Evolutionary conservation across 2,329 filamentous ascomycete genomes (phyloP).

Genomic region (Trichoderma cornu-damae): DNA sequence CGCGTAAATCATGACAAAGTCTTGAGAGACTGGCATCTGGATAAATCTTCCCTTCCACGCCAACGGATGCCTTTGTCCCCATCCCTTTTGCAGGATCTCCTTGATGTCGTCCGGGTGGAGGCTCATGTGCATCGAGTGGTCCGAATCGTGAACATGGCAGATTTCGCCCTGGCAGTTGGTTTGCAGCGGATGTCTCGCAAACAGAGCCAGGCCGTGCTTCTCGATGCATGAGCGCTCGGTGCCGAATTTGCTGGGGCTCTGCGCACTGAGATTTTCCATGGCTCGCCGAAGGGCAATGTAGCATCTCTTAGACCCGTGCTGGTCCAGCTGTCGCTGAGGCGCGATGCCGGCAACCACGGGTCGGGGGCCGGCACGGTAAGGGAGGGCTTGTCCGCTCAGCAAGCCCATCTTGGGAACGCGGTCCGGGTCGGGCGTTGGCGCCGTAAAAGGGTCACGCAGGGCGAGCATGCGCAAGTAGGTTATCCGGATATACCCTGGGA

Average conservation of each 20-base stretch:
- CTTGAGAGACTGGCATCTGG: conserved; percentile 62
- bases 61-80: conserved; percentile 68
- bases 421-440: conserved; percentile 48
- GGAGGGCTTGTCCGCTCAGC: conserved; percentile 49
- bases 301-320: conserved; percentile 51
- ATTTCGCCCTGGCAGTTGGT: conserved; percentile 75
- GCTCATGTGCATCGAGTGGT: conserved; percentile 73
- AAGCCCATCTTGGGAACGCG: conserved; percentile 54
- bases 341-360: conserved; percentile 71
- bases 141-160: conserved; percentile 71
- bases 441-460: conserved; percentile 62
- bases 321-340: conserved; percentile 72
- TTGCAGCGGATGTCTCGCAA: conserved; percentile 60
- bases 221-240: conserved; percentile 72
- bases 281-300: conserved; percentile 51
- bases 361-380: conserved; percentile 57
- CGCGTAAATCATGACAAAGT: conserved; percentile 80
- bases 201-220: conserved; percentile 74
- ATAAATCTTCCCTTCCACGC: conserved; percentile 60
- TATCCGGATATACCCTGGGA: conserved; percentile 67
- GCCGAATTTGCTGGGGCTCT: conserved; percentile 46
- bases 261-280: conserved; percentile 47
- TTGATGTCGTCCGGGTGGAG: conserved; percentile 74
- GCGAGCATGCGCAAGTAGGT: conserved; percentile 67
- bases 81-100: conserved; percentile 66